Evolutionary conservation across 306 rosid species (phyloP).

Genomic region (Betula pendula): DNA sequence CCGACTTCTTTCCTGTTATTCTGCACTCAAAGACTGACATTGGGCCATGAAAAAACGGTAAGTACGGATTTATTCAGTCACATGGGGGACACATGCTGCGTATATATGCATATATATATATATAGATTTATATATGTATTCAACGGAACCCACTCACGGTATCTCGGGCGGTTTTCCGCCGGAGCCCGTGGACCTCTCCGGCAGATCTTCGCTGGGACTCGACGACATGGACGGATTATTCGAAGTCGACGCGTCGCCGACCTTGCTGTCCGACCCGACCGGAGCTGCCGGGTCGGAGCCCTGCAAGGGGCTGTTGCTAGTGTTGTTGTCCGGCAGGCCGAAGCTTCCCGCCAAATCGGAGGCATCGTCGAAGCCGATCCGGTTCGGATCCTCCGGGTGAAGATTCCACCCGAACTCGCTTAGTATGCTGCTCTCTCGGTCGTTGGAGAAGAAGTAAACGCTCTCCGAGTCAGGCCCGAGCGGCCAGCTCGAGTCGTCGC

Average conservation of each 20-base stretch:
- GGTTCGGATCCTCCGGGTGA: conserved; percentile 34
- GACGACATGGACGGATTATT: conserved; percentile 74
- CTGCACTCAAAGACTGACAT: background rate
- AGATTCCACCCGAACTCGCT: conserved; percentile 75
- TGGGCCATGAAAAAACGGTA: conserved; percentile 26
- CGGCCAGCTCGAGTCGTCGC: conserved; percentile 53
- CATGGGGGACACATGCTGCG: background rate
- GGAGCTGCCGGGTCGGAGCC: conserved; percentile 32
- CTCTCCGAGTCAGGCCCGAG: conserved; percentile 39
- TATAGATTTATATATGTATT: conserved; percentile 17
- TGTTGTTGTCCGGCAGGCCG: background rate
- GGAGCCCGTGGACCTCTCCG: conserved; percentile 67
- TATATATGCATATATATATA: background rate
- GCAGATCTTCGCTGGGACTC: conserved; percentile 83
- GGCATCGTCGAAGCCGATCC: conserved; percentile 36
- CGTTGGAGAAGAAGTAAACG: conserved; percentile 43
- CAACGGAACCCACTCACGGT: conserved; percentile 69
- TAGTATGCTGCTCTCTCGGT: conserved; percentile 47
- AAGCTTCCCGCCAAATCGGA: conserved; percentile 33
- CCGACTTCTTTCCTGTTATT: background rate
- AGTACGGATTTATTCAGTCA: conserved; percentile 27
- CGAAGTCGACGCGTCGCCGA: conserved; percentile 28
- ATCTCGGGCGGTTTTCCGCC: conserved; percentile 63
- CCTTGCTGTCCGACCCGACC: conserved; percentile 30
- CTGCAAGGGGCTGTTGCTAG: background rate